phyloP scores from a whole-genome alignment of 2,329 filamentous ascomycete species.

The Fusarium longipes region DNA sequence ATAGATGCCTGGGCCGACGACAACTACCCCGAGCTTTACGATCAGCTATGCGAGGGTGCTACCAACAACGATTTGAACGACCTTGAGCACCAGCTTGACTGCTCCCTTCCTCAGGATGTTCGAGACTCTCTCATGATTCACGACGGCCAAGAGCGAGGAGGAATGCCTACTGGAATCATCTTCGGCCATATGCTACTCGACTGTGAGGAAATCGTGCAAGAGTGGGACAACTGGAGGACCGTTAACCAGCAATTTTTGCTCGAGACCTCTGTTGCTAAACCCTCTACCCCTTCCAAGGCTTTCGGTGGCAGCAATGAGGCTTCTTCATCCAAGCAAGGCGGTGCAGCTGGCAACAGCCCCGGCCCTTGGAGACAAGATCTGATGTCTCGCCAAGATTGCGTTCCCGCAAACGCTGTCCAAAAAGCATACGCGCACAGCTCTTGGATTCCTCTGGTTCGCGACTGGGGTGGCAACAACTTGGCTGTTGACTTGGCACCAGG shows the following conservation, averaged over 20 bases:
- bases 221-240: conserved; percentile 95
- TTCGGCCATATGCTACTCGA: conserved; percentile 96
- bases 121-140: conserved; percentile 91
- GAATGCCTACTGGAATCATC: conserved; percentile 88
- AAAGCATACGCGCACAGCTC: conserved; percentile 92
- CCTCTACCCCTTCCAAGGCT: conserved; percentile 76
- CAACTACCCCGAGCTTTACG: conserved; percentile 92
- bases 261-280: conserved; percentile 66
- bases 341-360: conserved; percentile 65
- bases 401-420: conserved; percentile 87
- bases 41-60: conserved; percentile 91
- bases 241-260: conserved; percentile 91
- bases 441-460: conserved; percentile 95
- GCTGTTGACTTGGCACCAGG: conserved; percentile 93
- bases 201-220: conserved; percentile 97
- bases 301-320: conserved; percentile 74
- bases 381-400: conserved; percentile 84
- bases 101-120: conserved; percentile 91
- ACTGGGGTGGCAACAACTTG: conserved; percentile 99
- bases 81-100: conserved; percentile 94
- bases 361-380: conserved; percentile 86
- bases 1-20: conserved; percentile 96
- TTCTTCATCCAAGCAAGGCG: conserved; percentile 73
- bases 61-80: conserved; percentile 97
- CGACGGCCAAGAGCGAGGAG: conserved; percentile 96